phyloP scores from a whole-genome alignment of 192 early-diverging fungal species.

The Coemansia sp. region DNA sequence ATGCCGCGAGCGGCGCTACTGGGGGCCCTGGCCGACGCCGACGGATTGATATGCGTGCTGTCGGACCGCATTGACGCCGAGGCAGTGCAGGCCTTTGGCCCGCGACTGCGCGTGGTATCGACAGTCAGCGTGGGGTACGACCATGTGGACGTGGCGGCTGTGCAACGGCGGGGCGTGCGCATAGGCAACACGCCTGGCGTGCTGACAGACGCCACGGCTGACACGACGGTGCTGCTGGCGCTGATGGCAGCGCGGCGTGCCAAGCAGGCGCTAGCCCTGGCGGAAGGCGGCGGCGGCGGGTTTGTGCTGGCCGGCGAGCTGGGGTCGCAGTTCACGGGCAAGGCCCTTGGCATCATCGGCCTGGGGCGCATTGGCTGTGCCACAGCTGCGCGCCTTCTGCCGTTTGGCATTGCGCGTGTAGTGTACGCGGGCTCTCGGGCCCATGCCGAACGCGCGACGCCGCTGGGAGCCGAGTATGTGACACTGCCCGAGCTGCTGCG shows the following conservation, averaged over 20 bases:
- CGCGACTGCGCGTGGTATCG: constrained; percentile 64
- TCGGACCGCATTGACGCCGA: constrained; percentile 72
- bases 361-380: constrained; percentile 78
- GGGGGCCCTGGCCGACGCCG: constrained; percentile 37
- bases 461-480: constrained; percentile 51
- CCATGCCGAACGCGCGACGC: constrained; percentile 47
- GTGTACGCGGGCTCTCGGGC: constrained; percentile 58
- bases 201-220: constrained; percentile 83
- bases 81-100: constrained; percentile 61
- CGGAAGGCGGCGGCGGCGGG: constrained; percentile 2
- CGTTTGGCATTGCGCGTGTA: constrained; percentile 66
- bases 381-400: constrained; percentile 62
- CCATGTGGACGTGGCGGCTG: constrained; percentile 62
- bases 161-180: constrained; percentile 49
- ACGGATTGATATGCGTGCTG: constrained; percentile 64
- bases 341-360: constrained; percentile 82
- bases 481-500: constrained; percentile 57
- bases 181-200: constrained; percentile 85
- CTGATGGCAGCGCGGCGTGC: constrained; percentile 68
- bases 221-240: constrained; percentile 70
- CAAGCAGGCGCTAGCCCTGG: constrained; percentile 52
- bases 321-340: constrained; percentile 69
- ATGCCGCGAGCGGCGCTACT: constrained; percentile 56
- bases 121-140: constrained; percentile 82
- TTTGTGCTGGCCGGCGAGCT: constrained; percentile 33